These are phyloP conservation scores for Suhomyces taliae DNA, from an alignment of 1,139 yeast species.

Conservation along the genomic window DNA sequence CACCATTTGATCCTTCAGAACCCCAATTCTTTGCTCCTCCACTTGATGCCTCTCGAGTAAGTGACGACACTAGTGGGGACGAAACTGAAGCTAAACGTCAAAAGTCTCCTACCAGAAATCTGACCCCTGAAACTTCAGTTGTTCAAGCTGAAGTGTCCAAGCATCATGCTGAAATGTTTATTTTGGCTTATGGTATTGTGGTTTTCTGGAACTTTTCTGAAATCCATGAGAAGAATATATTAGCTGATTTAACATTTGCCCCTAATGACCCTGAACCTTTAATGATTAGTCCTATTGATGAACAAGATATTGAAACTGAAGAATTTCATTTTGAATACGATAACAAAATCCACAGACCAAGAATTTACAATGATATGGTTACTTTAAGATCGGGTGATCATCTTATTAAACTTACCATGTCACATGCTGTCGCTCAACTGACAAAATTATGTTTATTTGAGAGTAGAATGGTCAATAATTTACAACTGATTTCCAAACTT, in stretches of 20 bases:
- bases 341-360: constrained; percentile 74
- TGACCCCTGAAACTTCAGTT: constrained; percentile 1
- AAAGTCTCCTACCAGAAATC: constrained; percentile 6
- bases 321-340: constrained; percentile 93
- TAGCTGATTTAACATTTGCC: constrained; percentile 90
- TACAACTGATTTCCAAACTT: constrained; percentile 80
- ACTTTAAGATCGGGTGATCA: constrained; percentile 90
- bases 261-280: constrained; percentile 46
- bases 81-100: not conserved
- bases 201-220: constrained; percentile 97
- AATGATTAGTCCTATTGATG: constrained; percentile 74
- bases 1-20: constrained; percentile 49
- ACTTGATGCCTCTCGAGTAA: constrained; percentile 19
- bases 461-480: constrained; percentile 80
- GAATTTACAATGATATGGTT: constrained; percentile 93
- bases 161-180: constrained; percentile 85
- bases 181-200: constrained; percentile 88
- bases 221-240: constrained; percentile 84
- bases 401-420: constrained; percentile 85
- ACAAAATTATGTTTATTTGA: constrained; percentile 90
- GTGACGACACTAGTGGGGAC: constrained; percentile 16
- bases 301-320: constrained; percentile 91
- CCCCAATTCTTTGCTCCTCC: constrained; percentile 53
- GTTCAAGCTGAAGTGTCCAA: constrained; percentile 52
- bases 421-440: constrained; percentile 96